Conservation (phyloP, 1,284 basidiomycete species). For the Phlebopus sp. region DNA sequence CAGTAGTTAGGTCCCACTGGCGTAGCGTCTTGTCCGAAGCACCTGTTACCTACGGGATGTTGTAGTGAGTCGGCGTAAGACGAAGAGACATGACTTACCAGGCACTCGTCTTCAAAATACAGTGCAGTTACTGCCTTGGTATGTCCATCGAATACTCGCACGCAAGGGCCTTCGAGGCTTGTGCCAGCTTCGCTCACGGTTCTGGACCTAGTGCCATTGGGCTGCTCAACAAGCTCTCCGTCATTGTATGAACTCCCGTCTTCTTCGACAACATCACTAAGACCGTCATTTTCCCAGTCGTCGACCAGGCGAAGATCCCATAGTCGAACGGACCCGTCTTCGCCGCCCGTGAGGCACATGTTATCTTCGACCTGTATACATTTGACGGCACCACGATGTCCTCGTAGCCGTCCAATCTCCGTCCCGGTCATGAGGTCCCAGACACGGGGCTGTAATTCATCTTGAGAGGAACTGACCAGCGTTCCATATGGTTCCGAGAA, state of each 20-base stretch:
- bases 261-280: slow-evolving; percentile 65
- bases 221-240: slow-evolving; percentile 32
- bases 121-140: slow-evolving; percentile 89
- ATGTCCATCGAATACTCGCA: slow-evolving; percentile 85
- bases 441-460: slow-evolving; percentile 75
- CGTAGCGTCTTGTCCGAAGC: slow-evolving; percentile 98
- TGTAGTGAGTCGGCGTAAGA: slow-evolving; percentile 9
- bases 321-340: slow-evolving; percentile 79
- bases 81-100: slow-evolving; percentile 51
- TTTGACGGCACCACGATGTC: slow-evolving; percentile 81
- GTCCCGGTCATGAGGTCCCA: slow-evolving; percentile 86
- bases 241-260: slow-evolving; percentile 38
- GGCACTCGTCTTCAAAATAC: slow-evolving; percentile 92
- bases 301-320: slow-evolving; percentile 88
- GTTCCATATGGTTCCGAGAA: slow-evolving; percentile 97
- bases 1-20: slow-evolving; percentile 97
- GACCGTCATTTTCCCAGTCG: slow-evolving; percentile 55
- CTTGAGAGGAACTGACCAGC: slow-evolving; percentile 83
- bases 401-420: slow-evolving; percentile 77
- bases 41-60: slow-evolving; percentile 75
- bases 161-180: slow-evolving; percentile 55
- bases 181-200: slow-evolving; percentile 28
- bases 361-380: slow-evolving; percentile 92
- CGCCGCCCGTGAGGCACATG: slow-evolving; percentile 87
- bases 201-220: slow-evolving; percentile 36